Conservation (phyloP, 2,329 filamentous ascomycete genomes). For the Bipolaris gigantea region DNA sequence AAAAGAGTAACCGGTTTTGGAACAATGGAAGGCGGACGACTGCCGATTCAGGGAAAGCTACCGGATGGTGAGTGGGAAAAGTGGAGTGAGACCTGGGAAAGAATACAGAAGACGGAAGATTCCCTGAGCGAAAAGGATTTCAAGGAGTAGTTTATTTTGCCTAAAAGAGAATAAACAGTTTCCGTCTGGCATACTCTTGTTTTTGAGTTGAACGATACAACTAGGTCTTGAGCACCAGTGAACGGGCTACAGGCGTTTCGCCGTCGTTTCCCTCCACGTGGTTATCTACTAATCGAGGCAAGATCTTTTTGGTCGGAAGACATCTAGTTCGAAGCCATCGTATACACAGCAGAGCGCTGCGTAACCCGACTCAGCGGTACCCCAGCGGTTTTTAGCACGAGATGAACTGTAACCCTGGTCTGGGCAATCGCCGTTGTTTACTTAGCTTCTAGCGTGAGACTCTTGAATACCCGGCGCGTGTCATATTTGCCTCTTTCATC, state of each 20-base stretch:
- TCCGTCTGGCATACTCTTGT: neutral
- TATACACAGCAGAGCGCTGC: neutral
- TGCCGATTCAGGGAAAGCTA: constrained; percentile 62
- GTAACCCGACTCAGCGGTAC: neutral
- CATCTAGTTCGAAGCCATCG: neutral
- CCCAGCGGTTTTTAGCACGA: neutral
- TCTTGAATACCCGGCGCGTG: neutral
- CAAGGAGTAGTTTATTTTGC: constrained; percentile 12
- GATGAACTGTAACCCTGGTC: neutral
- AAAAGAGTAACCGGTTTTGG: constrained; percentile 62
- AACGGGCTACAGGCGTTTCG: neutral
- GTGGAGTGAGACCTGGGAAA: constrained; percentile 37
- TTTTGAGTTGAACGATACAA: neutral
- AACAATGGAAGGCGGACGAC: constrained; percentile 60
- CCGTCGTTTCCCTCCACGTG: neutral
- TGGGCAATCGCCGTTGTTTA: neutral
- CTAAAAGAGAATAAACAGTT: neutral
- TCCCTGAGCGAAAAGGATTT: constrained; percentile 33
- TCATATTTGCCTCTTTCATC: neutral
- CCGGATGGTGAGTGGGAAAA: constrained; percentile 61
- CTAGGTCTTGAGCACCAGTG: neutral
- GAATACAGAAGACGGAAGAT: constrained; percentile 39
- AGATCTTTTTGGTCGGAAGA: neutral
- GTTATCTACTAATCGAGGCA: neutral
- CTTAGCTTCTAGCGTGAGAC: neutral